Percentiles rank a stretch among this genome's conserved stretches.
phyloP scores from a whole-genome alignment of 768 basidiomycete genomes.

The Russula compacta region DNA sequence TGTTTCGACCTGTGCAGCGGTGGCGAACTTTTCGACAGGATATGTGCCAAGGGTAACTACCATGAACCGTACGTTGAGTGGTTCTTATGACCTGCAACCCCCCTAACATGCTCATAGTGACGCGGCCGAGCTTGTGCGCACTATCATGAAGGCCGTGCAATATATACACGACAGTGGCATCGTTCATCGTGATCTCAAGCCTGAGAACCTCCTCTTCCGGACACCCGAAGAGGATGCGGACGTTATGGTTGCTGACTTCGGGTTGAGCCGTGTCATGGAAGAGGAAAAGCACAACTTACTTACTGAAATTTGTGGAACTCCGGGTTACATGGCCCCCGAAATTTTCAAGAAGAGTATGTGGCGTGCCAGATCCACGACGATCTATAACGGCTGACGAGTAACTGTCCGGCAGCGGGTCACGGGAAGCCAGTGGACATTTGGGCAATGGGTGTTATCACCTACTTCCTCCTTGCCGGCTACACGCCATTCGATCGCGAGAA shows the following conservation, averaged over 20 bases:
- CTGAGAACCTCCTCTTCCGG: slow-evolving; percentile 95
- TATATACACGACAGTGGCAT: slow-evolving; percentile 90
- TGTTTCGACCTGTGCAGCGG: slow-evolving; percentile 95
- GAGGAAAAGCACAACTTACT: slow-evolving; percentile 80
- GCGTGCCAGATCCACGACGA: background rate
- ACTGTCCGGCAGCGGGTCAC: slow-evolving; percentile 58
- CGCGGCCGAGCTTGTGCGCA: slow-evolving; percentile 80
- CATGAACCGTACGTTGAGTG: slow-evolving; percentile 70
- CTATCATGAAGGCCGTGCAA: slow-evolving; percentile 77
- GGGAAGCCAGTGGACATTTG: slow-evolving; percentile 91
- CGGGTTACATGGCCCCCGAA: slow-evolving; percentile 94
- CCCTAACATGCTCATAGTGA: slow-evolving; percentile 44
- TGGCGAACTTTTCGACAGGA: slow-evolving; percentile 97
- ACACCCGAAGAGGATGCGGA: slow-evolving; percentile 83
- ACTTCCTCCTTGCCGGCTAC: slow-evolving; percentile 90
- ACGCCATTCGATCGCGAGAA: slow-evolving; percentile 95
- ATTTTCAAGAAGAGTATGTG: slow-evolving; percentile 85
- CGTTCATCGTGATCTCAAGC: slow-evolving; percentile 95
- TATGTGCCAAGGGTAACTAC: slow-evolving; percentile 95
- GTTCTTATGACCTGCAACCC: slow-evolving; percentile 18
- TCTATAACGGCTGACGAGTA: background rate
- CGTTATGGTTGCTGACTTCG: slow-evolving; percentile 97
- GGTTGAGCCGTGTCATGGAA: slow-evolving; percentile 83
- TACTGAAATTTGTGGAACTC: slow-evolving; percentile 95
- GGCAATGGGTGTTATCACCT: slow-evolving; percentile 98